These are phyloP conservation scores for Kurtzmaniella quercitrusa DNA, from an alignment of 1,139 yeast genomes.

Conservation along the genomic window DNA sequence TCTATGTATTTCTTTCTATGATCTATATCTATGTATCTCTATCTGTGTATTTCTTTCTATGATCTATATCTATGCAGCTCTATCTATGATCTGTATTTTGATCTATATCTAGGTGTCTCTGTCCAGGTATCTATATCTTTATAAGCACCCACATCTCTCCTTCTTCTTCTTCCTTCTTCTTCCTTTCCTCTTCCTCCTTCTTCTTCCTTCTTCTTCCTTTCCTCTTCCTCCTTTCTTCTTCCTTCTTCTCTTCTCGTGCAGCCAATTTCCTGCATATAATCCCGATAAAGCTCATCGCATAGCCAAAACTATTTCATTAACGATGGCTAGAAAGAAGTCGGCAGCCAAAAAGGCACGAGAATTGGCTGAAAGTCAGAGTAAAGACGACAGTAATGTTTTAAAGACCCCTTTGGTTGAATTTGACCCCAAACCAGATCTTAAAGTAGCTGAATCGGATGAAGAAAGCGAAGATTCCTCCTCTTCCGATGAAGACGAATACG, in stretches of 20 bases:
- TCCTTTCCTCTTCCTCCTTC: no score
- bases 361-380: constrained; percentile 22
- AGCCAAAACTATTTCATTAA: neutral
- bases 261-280: neutral
- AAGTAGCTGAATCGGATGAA: constrained; percentile 15
- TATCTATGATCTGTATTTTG: no score
- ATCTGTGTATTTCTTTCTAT: no score
- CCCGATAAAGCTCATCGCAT: constrained; percentile 2
- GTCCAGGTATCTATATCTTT: no score
- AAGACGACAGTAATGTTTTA: neutral
- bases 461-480: constrained; percentile 28
- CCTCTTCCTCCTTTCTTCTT: neutral
- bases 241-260: neutral
- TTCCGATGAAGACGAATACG: constrained; percentile 84
- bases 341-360: constrained; percentile 76
- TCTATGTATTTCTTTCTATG: no score
- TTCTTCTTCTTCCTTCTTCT: no score
- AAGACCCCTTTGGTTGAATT: constrained; percentile 6
- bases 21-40: no score
- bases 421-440: constrained; percentile 17
- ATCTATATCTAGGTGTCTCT: no score
- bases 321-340: constrained; percentile 89
- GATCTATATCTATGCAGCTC: no score
- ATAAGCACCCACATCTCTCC: no score
- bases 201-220: neutral